Base-by-base conservation (phyloP, 495 filamentous ascomycete genomes). In the Echria macrotheca region DNA sequence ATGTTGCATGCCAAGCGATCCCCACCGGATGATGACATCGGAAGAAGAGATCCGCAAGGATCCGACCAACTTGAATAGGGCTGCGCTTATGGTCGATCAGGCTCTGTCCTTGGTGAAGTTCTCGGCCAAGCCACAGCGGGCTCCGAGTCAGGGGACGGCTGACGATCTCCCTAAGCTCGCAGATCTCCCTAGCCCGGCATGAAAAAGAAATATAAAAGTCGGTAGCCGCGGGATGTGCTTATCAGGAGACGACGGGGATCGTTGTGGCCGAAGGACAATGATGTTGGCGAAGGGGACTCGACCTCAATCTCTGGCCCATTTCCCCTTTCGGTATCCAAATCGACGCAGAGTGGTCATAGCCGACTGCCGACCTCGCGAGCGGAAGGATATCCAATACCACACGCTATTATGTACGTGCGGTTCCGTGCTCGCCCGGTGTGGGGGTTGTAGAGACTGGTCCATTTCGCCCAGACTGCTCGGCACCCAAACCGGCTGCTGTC, bases 191-290 rank as follows among this genome's bases (percentile, higher is more conserved):
- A n/a, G n/a, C n/a, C 36, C 36, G 8, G 36, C 36, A 39, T 39
- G 17, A 39, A 39, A n/a, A 39, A 39, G 36, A 17, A 39, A 39
- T 39, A 39, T 39, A n/a, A n/a, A n/a, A n/a, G n/a, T n/a, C n/a
- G n/a, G n/a, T n/a, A n/a, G 28, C 7, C 12, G 28, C 7, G 12
- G 6, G 36, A 39, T 39, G 36, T 39, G 36, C 36, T 39, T 39
- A 39, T 39, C 12, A 39, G 2, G 12, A 17, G 36, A 9, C n/a
- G 36, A 18, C 36, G 12, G 8, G n/a, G 12, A 18, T n/a, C 17
- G 17, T 19, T 39, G 12, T 15, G 36, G 17, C n/a, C 36, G 12
- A n/a, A 12, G 28, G 6, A 31, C 12, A 6, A 6, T 31, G 28
- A 31, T 31, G 7, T 12, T 31, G 28, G 28, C 12, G 7, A 12